phyloP scores from a whole-genome alignment of 2,329 filamentous ascomycete genomes.

The Monosporascus sp. region DNA sequence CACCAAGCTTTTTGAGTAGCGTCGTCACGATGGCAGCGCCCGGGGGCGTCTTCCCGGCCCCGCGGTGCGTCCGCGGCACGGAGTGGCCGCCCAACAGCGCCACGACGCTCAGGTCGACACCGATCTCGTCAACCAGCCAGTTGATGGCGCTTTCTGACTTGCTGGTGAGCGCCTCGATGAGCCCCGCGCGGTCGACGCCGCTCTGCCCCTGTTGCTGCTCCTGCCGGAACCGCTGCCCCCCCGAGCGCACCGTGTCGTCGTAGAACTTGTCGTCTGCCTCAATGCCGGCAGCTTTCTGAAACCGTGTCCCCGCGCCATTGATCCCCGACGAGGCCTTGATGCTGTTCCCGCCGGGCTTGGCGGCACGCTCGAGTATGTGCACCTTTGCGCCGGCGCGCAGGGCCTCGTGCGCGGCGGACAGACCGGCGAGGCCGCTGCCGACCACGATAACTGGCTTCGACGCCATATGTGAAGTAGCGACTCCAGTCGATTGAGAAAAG shows the following conservation, averaged over 20 bases:
- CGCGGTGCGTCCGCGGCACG: conserved; percentile 51
- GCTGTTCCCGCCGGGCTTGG: conserved; percentile 58
- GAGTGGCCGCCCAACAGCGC: conserved; percentile 56
- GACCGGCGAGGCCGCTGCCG: conserved; percentile 60
- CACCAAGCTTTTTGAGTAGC: conserved; percentile 46
- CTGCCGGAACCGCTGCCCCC: conserved; percentile 36
- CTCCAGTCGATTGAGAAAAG: not conserved
- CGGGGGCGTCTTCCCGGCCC: conserved; percentile 49
- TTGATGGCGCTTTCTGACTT: conserved; percentile 44
- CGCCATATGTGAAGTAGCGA: not conserved
- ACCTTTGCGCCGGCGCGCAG: conserved; percentile 47
- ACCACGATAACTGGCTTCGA: conserved; percentile 49
- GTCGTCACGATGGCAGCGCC: conserved; percentile 54
- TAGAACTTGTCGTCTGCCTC: conserved; percentile 40
- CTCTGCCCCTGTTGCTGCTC: conserved; percentile 12
- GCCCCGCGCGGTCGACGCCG: conserved; percentile 31
- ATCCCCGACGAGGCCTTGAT: conserved; percentile 65
- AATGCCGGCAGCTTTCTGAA: conserved; percentile 39
- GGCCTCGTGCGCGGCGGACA: conserved; percentile 54
- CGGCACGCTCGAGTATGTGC: conserved; percentile 51
- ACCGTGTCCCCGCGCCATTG: conserved; percentile 55
- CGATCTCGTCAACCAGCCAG: conserved; percentile 53
- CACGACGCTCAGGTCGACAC: conserved; percentile 54
- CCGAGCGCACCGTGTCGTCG: conserved; percentile 52
- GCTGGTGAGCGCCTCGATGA: conserved; percentile 44